Evolutionary conservation across 1,284 basidiomycete genomes (phyloP).

Genomic region (Apiotrichum laibachii): DNA sequence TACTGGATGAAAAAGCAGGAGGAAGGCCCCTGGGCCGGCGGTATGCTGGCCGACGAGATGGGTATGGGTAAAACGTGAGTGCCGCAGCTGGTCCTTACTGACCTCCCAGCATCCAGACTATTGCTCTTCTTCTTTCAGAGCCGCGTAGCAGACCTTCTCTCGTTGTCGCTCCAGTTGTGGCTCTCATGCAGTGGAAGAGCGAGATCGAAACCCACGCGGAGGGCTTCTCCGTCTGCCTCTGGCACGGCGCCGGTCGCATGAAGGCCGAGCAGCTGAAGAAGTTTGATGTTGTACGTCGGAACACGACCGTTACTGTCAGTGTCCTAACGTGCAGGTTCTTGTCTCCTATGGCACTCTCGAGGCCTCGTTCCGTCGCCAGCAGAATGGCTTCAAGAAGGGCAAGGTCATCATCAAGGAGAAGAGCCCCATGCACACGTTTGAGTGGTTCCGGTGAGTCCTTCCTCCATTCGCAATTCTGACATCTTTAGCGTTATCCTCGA

Average conservation of each 20-base stretch:
- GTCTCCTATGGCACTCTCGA: slow-evolving; percentile 76
- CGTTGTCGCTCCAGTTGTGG: slow-evolving; percentile 93
- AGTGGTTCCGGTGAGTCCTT: slow-evolving; percentile 89
- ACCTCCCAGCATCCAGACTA: slow-evolving; percentile 81
- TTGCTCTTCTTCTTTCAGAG: slow-evolving; percentile 75
- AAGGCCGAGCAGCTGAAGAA: slow-evolving; percentile 68
- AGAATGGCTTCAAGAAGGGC: slow-evolving; percentile 84
- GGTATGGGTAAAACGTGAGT: slow-evolving; percentile 82
- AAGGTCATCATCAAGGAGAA: slow-evolving; percentile 82
- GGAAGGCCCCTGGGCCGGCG: slow-evolving; percentile 79
- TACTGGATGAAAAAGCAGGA: slow-evolving; percentile 97
- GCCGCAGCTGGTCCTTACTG: not conserved
- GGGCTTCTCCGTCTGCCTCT: slow-evolving; percentile 74
- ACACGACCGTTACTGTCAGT: not conserved
- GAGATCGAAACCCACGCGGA: slow-evolving; percentile 83
- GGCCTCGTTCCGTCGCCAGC: slow-evolving; percentile 88
- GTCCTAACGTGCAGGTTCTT: slow-evolving; percentile 35
- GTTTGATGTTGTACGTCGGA: slow-evolving; percentile 73
- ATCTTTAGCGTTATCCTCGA: slow-evolving; percentile 59
- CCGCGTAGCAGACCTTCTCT: slow-evolving; percentile 72
- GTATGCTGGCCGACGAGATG: slow-evolving; percentile 74
- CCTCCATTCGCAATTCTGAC: slow-evolving; percentile 61
- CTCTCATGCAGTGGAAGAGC: slow-evolving; percentile 98
- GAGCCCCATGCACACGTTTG: slow-evolving; percentile 77
- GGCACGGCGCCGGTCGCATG: slow-evolving; percentile 73